Conservation (phyloP, 2,329 filamentous ascomycete species). For the Rachicladosporium sp. region DNA sequence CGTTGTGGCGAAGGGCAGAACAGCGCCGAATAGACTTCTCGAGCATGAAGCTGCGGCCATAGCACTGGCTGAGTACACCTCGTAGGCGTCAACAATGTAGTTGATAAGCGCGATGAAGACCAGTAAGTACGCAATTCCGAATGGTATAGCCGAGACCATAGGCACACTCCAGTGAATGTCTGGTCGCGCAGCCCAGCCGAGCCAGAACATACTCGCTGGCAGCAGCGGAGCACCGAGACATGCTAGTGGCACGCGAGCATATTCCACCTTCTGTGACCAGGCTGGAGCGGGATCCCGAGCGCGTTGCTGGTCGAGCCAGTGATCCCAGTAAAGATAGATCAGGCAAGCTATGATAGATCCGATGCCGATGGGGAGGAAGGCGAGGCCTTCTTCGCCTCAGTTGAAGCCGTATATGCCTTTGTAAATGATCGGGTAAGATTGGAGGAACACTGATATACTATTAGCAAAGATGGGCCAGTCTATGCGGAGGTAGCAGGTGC, state of each 20-base stretch:
- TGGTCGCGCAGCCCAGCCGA: slow-evolving; percentile 28
- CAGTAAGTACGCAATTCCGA: slow-evolving; percentile 35
- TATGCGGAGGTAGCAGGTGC: slow-evolving; percentile 2
- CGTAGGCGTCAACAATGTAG: slow-evolving; percentile 55
- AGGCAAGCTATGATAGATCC: slow-evolving; percentile 48
- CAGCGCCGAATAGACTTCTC: slow-evolving; percentile 63
- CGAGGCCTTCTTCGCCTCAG: slow-evolving; percentile 51
- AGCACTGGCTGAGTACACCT: slow-evolving; percentile 61
- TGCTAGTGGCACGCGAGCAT: slow-evolving; percentile 57
- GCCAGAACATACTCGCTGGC: slow-evolving; percentile 28
- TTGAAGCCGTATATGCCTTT: slow-evolving; percentile 49
- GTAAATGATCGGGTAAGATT: slow-evolving; percentile 60
- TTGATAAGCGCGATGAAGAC: slow-evolving; percentile 45
- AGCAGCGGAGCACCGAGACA: slow-evolving; percentile 50
- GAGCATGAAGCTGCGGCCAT: slow-evolving; percentile 76
- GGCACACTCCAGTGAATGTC: slow-evolving; percentile 34
- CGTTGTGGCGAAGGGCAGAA: slow-evolving; percentile 34
- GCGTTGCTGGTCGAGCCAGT: slow-evolving; percentile 42
- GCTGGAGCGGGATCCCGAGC: slow-evolving; percentile 25
- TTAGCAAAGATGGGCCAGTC: background rate
- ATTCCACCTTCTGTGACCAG: slow-evolving; percentile 54
- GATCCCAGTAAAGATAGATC: slow-evolving; percentile 56
- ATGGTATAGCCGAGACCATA: slow-evolving; percentile 28
- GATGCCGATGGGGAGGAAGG: slow-evolving; percentile 56
- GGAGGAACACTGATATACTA: slow-evolving; percentile 47